phyloP scores from a whole-genome alignment of 495 filamentous ascomycete genomes.

The Tetracladium setigerum region DNA sequence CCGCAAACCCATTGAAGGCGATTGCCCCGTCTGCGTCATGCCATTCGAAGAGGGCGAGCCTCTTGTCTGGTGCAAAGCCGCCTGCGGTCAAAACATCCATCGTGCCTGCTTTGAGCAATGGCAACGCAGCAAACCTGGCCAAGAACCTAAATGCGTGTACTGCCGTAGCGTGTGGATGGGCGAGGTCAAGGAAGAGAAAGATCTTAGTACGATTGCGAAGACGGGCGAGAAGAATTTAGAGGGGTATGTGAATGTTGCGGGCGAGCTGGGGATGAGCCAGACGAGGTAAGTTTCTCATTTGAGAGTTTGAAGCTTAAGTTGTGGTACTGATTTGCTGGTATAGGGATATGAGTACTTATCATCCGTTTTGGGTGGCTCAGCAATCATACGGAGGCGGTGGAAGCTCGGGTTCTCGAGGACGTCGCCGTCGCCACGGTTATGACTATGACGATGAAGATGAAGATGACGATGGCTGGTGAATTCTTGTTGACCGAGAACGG shows the following conservation, averaged over 20 bases:
- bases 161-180: constrained; percentile 21
- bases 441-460: background rate
- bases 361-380: constrained; percentile 11
- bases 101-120: constrained; percentile 54
- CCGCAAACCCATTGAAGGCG: constrained; percentile 51
- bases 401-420: background rate
- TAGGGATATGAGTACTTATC: constrained; percentile 19
- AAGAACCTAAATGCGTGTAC: constrained; percentile 46
- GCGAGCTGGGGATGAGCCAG: constrained; percentile 42
- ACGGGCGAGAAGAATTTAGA: constrained; percentile 28
- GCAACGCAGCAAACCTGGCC: constrained; percentile 37
- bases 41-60: constrained; percentile 39
- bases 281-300: constrained; percentile 1
- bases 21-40: constrained; percentile 75
- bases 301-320: constrained; percentile 12
- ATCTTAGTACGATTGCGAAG: constrained; percentile 15
- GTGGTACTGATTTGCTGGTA: constrained; percentile 5
- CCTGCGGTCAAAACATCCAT: constrained; percentile 64
- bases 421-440: background rate
- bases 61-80: constrained; percentile 53
- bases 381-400: constrained; percentile 2
- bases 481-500: too few relatives aligned
- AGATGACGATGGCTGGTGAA: constrained; percentile 1
- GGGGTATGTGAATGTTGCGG: constrained; percentile 53
- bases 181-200: constrained; percentile 9